A percentile compares a stretch with the other conserved stretches of the same genome.
Conservation (phyloP, 257 asterid genomes). For the Ilex asprella region DNA sequence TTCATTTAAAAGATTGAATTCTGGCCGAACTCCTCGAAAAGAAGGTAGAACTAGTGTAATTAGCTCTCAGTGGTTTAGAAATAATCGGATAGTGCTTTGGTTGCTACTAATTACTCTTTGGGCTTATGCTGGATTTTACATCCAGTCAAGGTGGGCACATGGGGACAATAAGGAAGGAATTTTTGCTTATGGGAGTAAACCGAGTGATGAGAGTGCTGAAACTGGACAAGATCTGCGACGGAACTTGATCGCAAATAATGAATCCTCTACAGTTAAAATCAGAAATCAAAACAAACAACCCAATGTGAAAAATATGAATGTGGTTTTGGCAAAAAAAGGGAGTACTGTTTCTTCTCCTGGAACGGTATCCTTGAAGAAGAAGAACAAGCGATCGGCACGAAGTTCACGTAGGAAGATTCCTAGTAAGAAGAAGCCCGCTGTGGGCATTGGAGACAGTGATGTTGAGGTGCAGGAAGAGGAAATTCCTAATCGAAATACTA, state of each 20-base stretch:
- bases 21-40: conserved; percentile 61
- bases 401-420: conserved; percentile 43
- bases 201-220: conserved; percentile 28
- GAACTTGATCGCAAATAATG: conserved; percentile 41
- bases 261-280: conserved; percentile 28
- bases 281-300: conserved; percentile 20
- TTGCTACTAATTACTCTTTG: conserved; percentile 91
- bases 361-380: conserved; percentile 32
- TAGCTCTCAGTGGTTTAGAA: conserved; percentile 47
- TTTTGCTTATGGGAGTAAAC: conserved; percentile 71
- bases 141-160: conserved; percentile 98
- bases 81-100: conserved; percentile 85
- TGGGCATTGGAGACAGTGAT: conserved; percentile 34
- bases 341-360: conserved; percentile 21
- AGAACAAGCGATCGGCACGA: conserved; percentile 44
- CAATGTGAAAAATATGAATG: conserved; percentile 27
- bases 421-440: conserved; percentile 35
- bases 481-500: conserved; percentile 62
- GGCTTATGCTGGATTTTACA: conserved; percentile 88
- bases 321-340: conserved; percentile 34
- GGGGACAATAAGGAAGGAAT: conserved; percentile 92
- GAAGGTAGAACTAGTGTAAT: conserved; percentile 37
- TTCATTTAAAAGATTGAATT: conserved; percentile 54
- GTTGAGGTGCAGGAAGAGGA: conserved; percentile 56
- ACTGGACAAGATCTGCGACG: conserved; percentile 28